Evolutionary conservation across 768 basidiomycete genomes (phyloP), one percentile per base, ranked within the genome.

Genomic region (Psilocybe subaeruginosa): DNA sequence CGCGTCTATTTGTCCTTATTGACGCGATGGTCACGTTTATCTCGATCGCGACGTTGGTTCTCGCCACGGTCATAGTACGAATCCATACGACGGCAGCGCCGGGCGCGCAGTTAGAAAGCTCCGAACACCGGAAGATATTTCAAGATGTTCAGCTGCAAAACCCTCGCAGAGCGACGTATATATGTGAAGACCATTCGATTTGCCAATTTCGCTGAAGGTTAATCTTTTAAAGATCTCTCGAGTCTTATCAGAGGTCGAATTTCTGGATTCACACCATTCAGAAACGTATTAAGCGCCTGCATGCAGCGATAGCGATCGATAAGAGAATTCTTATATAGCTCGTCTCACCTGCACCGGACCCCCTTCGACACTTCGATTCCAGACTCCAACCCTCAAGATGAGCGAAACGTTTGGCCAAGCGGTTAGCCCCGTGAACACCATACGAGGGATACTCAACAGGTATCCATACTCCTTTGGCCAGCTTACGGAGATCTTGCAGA

Each of bases 381-480:
- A 23, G 33, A 11, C 11, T 19, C 12, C 8, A 4, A 53, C 51
- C 55, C 9, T 17, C 39, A 60, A 17, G 31, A 69, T 65, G 74
- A 63, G 65, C 62, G n/a, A 69, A 56, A 17, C 74, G 72, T 76
- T 76, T 77, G 46, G 72, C 68, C 49, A 65, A 69, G 23, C 29
- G 3, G 60, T 67, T 2, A 71, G 60, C 30, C 63, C 71, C 0
- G 47, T 69, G 0, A 69, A 68, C 0, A 60, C 68, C 5, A 64
- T 77, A 27, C 61, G 66, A 0, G 69, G 70, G 0, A 82, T 85
- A 1, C 63, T 84, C 0, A 70, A 73, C 0, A 73, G 69, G 2
- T 85, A 85, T 62, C 81, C 82, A 0, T 80, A 78, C 56, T 79
- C 79, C 5, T 71, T 77, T 19, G 79, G 80, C 0, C 59, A 82